Conservation (phyloP, 2,329 filamentous ascomycete genomes). For the Diaporthe destruens region DNA sequence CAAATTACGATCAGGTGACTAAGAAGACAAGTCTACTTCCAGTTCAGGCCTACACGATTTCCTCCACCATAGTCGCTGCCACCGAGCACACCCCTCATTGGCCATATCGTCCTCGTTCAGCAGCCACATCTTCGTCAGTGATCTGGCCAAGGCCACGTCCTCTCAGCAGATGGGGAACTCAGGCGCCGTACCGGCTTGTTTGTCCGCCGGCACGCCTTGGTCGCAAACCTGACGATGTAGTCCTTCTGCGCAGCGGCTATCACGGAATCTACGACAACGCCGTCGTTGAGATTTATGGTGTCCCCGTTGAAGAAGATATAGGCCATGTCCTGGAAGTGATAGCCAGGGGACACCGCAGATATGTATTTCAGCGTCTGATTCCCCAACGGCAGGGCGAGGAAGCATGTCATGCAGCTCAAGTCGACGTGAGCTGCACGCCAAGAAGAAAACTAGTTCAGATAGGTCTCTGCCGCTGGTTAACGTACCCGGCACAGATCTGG, state of each 20-base stretch:
- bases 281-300: constrained; percentile 46
- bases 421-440: constrained; percentile 51
- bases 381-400: constrained; percentile 58
- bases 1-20: background rate
- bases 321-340: constrained; percentile 64
- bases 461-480: constrained; percentile 56
- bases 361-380: constrained; percentile 64
- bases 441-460: constrained; percentile 59
- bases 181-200: constrained; percentile 25
- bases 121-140: constrained; percentile 40
- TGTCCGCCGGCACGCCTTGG: constrained; percentile 49
- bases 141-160: constrained; percentile 43
- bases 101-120: constrained; percentile 46
- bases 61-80: constrained; percentile 49
- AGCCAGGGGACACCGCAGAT: constrained; percentile 64
- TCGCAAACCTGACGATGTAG: constrained; percentile 53
- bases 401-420: constrained; percentile 66
- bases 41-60: constrained; percentile 37
- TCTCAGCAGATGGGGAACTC: constrained; percentile 47
- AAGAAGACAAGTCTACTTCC: too few species aligned
- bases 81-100: constrained; percentile 51
- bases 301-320: constrained; percentile 65
- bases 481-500: too few species aligned
- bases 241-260: constrained; percentile 52
- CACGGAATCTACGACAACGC: constrained; percentile 46